phyloP scores from a whole-genome alignment of 371 early-diverging fungal species.

The Mortierella sp. region DNA sequence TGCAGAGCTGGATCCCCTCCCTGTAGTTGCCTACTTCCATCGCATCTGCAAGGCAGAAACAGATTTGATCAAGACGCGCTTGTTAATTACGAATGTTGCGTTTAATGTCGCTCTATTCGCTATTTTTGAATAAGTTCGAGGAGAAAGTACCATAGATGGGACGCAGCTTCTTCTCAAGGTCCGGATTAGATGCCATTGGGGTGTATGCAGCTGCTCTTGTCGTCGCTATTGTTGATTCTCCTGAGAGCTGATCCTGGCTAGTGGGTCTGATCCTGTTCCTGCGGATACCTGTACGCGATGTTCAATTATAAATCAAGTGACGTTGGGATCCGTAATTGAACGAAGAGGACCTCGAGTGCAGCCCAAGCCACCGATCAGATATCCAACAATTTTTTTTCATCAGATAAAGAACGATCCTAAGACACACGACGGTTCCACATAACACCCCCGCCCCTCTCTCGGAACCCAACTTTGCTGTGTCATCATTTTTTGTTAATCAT shows the following conservation, averaged over 20 bases:
- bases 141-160: constrained; percentile 50
- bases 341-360: neutral
- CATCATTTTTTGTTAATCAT: no score
- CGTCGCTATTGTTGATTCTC: no score
- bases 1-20: constrained; percentile 72
- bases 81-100: no score
- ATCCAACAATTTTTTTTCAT: neutral
- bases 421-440: neutral
- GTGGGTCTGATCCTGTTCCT: no score
- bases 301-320: neutral
- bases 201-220: neutral
- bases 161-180: constrained; percentile 44
- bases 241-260: no score
- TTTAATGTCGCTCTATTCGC: no score
- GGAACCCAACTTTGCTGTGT: no score
- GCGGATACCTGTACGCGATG: no score
- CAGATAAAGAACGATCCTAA: neutral
- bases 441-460: no score
- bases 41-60: constrained; percentile 74
- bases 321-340: neutral
- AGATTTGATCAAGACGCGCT: no score
- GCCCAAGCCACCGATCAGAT: constrained; percentile 2
- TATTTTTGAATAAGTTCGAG: no score
- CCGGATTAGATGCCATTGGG: constrained; percentile 33
- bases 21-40: constrained; percentile 80